Evolutionary conservation across 1,139 yeast genomes (phyloP).

Genomic region (Hyphopichia wangnamkhiaoensis): DNA sequence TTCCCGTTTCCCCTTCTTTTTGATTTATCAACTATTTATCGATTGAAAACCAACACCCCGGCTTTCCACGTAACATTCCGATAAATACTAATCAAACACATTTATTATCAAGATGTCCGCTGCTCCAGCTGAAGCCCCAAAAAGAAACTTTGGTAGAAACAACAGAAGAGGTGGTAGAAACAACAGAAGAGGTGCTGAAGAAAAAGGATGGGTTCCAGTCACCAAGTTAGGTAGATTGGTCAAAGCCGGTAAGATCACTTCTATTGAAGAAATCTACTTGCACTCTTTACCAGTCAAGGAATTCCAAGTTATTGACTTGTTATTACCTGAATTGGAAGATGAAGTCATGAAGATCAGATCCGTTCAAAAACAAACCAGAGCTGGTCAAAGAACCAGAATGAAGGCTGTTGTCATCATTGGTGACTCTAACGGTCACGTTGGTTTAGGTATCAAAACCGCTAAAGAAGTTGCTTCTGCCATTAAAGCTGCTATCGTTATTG

Average conservation of each 20-base stretch:
- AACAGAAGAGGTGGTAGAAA: slow-evolving; percentile 55
- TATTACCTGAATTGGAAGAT: slow-evolving; percentile 94
- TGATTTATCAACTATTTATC: slow-evolving; percentile 40
- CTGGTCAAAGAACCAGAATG: slow-evolving; percentile 99
- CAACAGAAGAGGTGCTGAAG: slow-evolving; percentile 81
- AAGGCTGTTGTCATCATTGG: slow-evolving; percentile 99
- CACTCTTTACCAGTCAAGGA: slow-evolving; percentile 99
- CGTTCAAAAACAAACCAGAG: slow-evolving; percentile 99
- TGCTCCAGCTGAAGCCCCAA: slow-evolving; percentile 53
- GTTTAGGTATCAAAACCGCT: slow-evolving; percentile 99
- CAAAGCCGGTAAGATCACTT: slow-evolving; percentile 96
- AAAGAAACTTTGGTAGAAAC: slow-evolving; percentile 66
- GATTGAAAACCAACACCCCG: slow-evolving; percentile 91
- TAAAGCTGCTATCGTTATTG: slow-evolving; percentile 99
- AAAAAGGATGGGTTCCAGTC: slow-evolving; percentile 99
- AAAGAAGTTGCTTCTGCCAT: slow-evolving; percentile 99
- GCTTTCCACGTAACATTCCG: slow-evolving; percentile 93
- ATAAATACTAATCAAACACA: slow-evolving; percentile 34
- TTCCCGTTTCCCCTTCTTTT: slow-evolving; percentile 2
- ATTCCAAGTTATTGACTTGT: slow-evolving; percentile 96
- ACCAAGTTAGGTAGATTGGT: slow-evolving; percentile 99
- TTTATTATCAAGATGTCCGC: slow-evolving; percentile 60
- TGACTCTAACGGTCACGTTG: slow-evolving; percentile 99
- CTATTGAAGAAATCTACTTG: slow-evolving; percentile 97
- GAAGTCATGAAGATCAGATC: slow-evolving; percentile 99